Evolutionary conservation across 768 basidiomycete species (phyloP).

Genomic region (Brasilioporus rufonigricans): DNA sequence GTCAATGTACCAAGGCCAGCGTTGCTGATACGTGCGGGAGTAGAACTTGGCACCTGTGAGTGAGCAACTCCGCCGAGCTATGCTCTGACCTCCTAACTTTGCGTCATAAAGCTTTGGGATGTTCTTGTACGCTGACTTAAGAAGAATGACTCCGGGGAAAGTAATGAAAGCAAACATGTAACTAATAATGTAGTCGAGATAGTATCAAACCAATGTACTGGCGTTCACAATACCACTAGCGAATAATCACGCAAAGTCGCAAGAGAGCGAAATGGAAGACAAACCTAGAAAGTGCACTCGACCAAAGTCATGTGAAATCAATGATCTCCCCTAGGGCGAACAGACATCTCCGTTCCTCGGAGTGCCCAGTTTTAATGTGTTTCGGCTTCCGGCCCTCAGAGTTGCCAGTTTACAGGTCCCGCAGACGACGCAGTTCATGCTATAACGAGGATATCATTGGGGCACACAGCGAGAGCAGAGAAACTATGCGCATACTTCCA

Average conservation of each 20-base stretch:
- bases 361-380: constrained; percentile 13
- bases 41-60: too few species aligned
- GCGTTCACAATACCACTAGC: background rate
- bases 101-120: too few species aligned
- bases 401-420: background rate
- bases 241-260: too few species aligned
- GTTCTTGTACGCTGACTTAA: too few species aligned
- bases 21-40: too few species aligned
- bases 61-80: too few species aligned
- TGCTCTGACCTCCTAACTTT: too few species aligned
- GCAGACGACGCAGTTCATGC: constrained; percentile 17
- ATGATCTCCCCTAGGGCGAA: constrained; percentile 11
- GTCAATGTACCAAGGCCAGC: too few species aligned
- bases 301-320: constrained; percentile 15
- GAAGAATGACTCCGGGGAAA: too few species aligned
- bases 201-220: background rate
- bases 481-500: constrained; percentile 8
- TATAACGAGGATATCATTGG: background rate
- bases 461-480: background rate
- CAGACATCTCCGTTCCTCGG: background rate
- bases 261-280: background rate
- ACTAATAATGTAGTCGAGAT: too few species aligned
- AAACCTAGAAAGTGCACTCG: background rate
- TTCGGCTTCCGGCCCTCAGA: constrained; percentile 12
- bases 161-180: too few species aligned